These are phyloP conservation scores for Monilinia fructicola DNA, from an alignment of 2,329 filamentous ascomycete species.

Conservation along the genomic window DNA sequence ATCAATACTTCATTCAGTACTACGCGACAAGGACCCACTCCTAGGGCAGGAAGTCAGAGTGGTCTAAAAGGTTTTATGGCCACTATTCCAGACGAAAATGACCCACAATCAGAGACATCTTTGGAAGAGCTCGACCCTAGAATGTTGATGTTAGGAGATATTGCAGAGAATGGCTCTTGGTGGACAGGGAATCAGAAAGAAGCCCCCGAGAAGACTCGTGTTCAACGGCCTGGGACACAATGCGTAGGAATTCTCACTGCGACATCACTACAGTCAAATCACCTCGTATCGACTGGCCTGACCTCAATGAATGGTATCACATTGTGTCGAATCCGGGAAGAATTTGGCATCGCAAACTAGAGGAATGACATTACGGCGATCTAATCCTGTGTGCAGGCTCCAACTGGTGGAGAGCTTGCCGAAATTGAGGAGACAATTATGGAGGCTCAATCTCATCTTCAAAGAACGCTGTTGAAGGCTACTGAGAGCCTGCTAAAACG, in stretches of 20 bases:
- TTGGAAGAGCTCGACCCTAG: conserved; percentile 71
- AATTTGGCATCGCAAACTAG: conserved; percentile 62
- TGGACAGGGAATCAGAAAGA: conserved; percentile 63
- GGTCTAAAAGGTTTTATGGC: conserved; percentile 31
- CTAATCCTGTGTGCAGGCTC: conserved; percentile 27
- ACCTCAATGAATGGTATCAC: conserved; percentile 73
- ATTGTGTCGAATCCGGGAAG: conserved; percentile 65
- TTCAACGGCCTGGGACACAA: conserved; percentile 33
- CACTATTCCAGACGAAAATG: conserved; percentile 38
- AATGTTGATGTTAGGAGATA: conserved; percentile 68
- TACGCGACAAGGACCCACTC: conserved; percentile 44
- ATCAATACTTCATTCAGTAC: conserved; percentile 76
- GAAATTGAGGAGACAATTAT: conserved; percentile 53
- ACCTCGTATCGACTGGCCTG: conserved; percentile 73
- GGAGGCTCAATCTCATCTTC: conserved; percentile 67
- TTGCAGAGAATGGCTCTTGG: conserved; percentile 80
- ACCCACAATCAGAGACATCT: conserved; percentile 33
- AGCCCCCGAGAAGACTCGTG: conserved; percentile 41
- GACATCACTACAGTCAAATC: conserved; percentile 56
- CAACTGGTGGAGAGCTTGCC: conserved; percentile 37
- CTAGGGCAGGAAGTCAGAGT: conserved; percentile 36
- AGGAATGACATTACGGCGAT: conserved; percentile 45
- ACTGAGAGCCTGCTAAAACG: conserved; percentile 78
- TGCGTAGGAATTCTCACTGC: conserved; percentile 25
- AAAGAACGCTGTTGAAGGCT: conserved; percentile 71